These are phyloP conservation scores for Parachlorella kessleri DNA, from an alignment of 139 green algal species.

Conservation along the genomic window DNA sequence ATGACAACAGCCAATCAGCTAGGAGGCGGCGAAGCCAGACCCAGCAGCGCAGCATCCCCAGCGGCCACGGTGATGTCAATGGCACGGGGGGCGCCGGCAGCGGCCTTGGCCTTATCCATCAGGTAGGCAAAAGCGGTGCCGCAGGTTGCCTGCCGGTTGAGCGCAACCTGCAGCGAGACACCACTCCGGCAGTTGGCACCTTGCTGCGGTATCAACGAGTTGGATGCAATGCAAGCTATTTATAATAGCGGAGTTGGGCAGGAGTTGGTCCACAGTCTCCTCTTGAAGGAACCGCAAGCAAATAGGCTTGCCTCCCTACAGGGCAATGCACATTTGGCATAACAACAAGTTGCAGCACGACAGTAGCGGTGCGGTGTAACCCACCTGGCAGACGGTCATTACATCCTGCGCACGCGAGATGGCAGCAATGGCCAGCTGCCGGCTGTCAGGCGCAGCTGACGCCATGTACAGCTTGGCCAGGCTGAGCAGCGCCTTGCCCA, in stretches of 20 bases:
- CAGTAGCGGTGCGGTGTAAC: not conserved
- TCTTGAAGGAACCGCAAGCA: too few relatives aligned
- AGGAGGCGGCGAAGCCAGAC: not conserved
- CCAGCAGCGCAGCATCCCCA: not conserved
- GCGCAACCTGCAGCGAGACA: constrained; percentile 24
- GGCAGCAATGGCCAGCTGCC: constrained; percentile 28
- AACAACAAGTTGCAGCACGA: too few relatives aligned
- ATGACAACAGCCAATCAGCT: not conserved
- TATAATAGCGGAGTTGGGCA: too few relatives aligned
- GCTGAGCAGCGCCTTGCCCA: constrained; percentile 35
- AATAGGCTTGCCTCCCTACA: too few relatives aligned
- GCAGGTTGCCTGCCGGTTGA: constrained; percentile 17
- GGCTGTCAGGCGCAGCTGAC: not conserved
- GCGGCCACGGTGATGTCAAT: not conserved
- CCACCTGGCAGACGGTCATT: constrained; percentile 27
- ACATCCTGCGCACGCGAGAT: constrained; percentile 18
- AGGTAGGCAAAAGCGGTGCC: constrained; percentile 19
- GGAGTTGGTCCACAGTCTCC: too few relatives aligned
- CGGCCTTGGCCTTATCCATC: not conserved
- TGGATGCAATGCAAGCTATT: too few relatives aligned
- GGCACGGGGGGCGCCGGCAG: too few relatives aligned
- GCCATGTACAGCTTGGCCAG: constrained; percentile 30
- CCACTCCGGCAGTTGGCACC: too few relatives aligned
- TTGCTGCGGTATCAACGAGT: too few relatives aligned
- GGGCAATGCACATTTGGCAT: too few relatives aligned